These are phyloP conservation scores for Dothideomycetidae sp. DNA, from an alignment of 2,329 filamentous ascomycete genomes.

Conservation along the genomic window DNA sequence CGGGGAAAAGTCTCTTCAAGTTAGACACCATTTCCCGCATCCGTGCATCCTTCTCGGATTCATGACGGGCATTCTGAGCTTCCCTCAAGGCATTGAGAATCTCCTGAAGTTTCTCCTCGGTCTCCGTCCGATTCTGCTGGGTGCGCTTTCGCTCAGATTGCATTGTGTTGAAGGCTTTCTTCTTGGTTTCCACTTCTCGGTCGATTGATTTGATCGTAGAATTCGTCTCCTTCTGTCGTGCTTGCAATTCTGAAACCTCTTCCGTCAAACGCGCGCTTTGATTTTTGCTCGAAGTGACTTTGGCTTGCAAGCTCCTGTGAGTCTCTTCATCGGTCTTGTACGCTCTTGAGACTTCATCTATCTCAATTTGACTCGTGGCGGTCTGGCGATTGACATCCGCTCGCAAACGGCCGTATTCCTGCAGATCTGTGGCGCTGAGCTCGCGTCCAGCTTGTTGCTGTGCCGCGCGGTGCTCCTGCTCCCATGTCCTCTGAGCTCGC, in stretches of 20 bases:
- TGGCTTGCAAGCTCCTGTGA: conserved; percentile 75
- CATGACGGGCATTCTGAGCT: conserved; percentile 70
- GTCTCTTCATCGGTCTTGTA: conserved; percentile 85
- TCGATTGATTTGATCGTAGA: conserved; percentile 51
- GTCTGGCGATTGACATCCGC: conserved; percentile 74
- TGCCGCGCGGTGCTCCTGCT: conserved; percentile 71
- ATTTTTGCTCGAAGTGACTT: conserved; percentile 64
- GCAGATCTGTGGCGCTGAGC: conserved; percentile 70
- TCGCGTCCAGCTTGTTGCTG: conserved; percentile 78
- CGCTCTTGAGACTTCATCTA: conserved; percentile 78
- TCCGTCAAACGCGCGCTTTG: conserved; percentile 58
- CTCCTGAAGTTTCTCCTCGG: conserved; percentile 82
- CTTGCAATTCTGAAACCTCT: conserved; percentile 54
- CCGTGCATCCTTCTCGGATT: conserved; percentile 66
- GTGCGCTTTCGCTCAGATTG: conserved; percentile 71
- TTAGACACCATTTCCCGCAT: conserved; percentile 73
- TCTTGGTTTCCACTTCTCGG: conserved; percentile 70
- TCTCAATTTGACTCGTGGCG: conserved; percentile 63
- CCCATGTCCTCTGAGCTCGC: conserved; percentile 78
- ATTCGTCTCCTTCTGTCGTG: conserved; percentile 52
- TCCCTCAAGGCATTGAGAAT: conserved; percentile 68
- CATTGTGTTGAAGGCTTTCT: conserved; percentile 75
- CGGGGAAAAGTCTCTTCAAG: conserved; percentile 80
- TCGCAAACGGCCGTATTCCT: conserved; percentile 75
- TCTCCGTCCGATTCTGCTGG: conserved; percentile 68